Evolutionary conservation across 106 monocot species (phyloP).

Genomic region (Dioscorea zingiberensis): DNA sequence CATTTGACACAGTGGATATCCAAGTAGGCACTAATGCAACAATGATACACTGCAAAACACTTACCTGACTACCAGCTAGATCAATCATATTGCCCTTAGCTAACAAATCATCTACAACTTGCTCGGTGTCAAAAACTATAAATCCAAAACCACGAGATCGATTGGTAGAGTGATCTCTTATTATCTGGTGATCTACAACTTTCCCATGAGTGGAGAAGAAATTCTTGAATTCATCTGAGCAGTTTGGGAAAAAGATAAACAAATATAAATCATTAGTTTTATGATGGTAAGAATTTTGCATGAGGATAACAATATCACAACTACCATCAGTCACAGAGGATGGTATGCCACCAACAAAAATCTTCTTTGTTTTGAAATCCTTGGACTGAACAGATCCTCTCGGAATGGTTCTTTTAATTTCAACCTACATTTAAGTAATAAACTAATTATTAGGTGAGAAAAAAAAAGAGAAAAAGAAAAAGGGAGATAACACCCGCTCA

Average conservation of each 20-base stretch:
- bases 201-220: slow-evolving; percentile 78
- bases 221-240: slow-evolving; percentile 72
- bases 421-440: slow-evolving; percentile 47
- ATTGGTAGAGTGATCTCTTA: slow-evolving; percentile 75
- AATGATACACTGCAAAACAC: slow-evolving; percentile 7
- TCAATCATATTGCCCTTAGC: slow-evolving; percentile 92
- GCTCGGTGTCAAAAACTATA: slow-evolving; percentile 73
- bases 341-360: slow-evolving; percentile 97
- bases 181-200: slow-evolving; percentile 86
- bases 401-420: slow-evolving; percentile 98
- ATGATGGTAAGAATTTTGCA: too few species aligned
- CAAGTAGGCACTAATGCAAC: not conserved
- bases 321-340: slow-evolving; percentile 65
- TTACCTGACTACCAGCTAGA: slow-evolving; percentile 80
- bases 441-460: too few species aligned
- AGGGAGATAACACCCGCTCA: too few species aligned
- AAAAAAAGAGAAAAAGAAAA: too few species aligned
- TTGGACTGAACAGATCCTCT: slow-evolving; percentile 60
- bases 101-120: slow-evolving; percentile 80
- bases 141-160: slow-evolving; percentile 95
- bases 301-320: not conserved
- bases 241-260: not conserved
- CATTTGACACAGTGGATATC: too few species aligned
- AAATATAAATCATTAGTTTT: not conserved
- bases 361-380: slow-evolving; percentile 92